phyloP scores from a whole-genome alignment of 192 early-diverging fungal genomes.

The Glomus cerebriforme region DNA sequence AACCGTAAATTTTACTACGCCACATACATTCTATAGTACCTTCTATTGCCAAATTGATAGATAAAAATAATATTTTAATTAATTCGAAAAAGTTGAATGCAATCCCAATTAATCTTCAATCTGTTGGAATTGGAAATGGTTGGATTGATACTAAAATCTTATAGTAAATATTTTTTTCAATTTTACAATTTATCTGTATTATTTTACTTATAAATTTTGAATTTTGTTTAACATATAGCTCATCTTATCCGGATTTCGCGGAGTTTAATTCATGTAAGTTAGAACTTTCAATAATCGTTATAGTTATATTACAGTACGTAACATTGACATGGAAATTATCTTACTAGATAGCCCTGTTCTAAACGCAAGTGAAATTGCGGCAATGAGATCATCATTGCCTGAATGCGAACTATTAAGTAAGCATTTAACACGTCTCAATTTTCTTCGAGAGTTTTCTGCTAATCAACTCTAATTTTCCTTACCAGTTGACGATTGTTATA shows the following conservation, averaged over 20 bases:
- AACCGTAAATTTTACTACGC: too few species aligned
- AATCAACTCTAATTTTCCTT: not conserved
- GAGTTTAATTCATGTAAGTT: not conserved
- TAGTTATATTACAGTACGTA: too few species aligned
- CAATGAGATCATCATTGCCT: slow-evolving; percentile 36
- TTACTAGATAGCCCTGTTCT: slow-evolving; percentile 41
- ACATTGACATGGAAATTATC: slow-evolving; percentile 22
- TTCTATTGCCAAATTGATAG: slow-evolving; percentile 38
- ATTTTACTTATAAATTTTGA: too few species aligned
- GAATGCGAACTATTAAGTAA: not conserved
- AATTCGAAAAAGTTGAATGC: not conserved
- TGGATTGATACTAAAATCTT: slow-evolving; percentile 45
- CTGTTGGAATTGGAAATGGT: slow-evolving; percentile 59
- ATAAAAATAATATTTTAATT: slow-evolving; percentile 26
- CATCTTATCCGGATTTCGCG: not conserved
- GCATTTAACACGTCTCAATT: not conserved
- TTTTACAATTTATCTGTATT: too few species aligned
- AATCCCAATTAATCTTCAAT: slow-evolving; percentile 41
- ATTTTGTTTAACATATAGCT: not conserved
- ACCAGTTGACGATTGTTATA: not conserved
- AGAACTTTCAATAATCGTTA: too few species aligned
- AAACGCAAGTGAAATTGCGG: slow-evolving; percentile 57
- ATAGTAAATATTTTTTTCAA: slow-evolving; percentile 41
- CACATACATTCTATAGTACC: slow-evolving; percentile 29
- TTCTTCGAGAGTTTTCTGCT: too few species aligned